Evolutionary conservation across 129 eudicot genomes (phyloP).

Genomic region (Chrysanthemum makinoi): DNA sequence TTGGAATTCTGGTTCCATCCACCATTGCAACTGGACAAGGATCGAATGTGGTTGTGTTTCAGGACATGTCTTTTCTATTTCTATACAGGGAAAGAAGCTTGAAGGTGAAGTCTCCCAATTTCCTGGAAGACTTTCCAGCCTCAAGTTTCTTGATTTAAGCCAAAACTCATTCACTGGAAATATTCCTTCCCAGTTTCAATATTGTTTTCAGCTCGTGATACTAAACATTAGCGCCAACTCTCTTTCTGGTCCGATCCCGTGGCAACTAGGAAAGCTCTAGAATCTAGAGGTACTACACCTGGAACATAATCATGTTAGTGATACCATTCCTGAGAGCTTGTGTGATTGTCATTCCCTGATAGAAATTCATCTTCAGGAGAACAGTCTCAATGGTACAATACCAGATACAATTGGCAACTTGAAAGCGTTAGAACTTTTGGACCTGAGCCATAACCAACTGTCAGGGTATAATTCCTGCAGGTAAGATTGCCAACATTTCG

Average conservation of each 20-base stretch:
- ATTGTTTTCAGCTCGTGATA: constrained; percentile 47
- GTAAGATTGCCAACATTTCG: constrained; percentile 30
- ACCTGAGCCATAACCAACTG: constrained; percentile 47
- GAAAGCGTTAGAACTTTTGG: constrained; percentile 41
- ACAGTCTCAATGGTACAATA: constrained; percentile 62
- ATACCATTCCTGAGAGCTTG: constrained; percentile 57
- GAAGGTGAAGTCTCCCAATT: constrained; percentile 62
- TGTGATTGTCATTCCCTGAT: constrained; percentile 50
- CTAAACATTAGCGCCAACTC: constrained; percentile 45
- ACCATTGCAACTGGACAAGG: constrained; percentile 92
- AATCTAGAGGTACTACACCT: constrained; percentile 46
- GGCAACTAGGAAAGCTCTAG: constrained; percentile 50
- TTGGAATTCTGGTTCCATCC: constrained; percentile 52
- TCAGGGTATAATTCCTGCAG: constrained; percentile 51
- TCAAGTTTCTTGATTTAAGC: constrained; percentile 78
- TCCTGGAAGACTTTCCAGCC: constrained; percentile 68
- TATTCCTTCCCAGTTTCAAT: constrained; percentile 60
- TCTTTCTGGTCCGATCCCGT: constrained; percentile 68
- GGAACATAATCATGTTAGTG: constrained; percentile 54
- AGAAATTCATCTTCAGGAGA: constrained; percentile 37
- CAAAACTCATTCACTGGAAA: constrained; percentile 58
- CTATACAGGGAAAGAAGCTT: constrained; percentile 44
- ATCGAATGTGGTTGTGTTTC: constrained; percentile 47
- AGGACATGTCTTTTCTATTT: constrained; percentile 45
- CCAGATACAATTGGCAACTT: constrained; percentile 53